Evolutionary conservation across 1,139 yeast species (phyloP), one percentile per base, ranked within the genome.

Genomic region (Sugiyamaella xylanicola): DNA sequence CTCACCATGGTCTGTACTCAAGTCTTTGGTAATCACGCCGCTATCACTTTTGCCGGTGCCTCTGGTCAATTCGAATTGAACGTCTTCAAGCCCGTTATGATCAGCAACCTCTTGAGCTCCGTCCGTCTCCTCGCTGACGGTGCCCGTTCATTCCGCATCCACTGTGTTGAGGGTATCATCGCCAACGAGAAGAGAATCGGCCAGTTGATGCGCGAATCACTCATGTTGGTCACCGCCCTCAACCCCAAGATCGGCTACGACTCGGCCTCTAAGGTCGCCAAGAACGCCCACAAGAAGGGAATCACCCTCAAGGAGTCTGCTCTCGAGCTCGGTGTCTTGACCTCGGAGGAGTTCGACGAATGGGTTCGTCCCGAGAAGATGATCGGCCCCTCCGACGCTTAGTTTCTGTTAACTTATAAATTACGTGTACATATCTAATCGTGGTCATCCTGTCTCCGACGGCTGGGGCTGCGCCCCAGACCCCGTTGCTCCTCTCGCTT

Each of bases 201-300:
- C 66, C 90, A 93, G 77, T 80, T 87, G 61, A 80, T 93, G 80
- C 88, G 89, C 72, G 97, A 93, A 77, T 90, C 97, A 9, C 83
- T 93, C 72, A 93, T 93, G 99, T 82, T 93, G 77, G 99, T 93
- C 53, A 93, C 99, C 57, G 98, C 99, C 32, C 84, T 93, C 72
- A 95, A 93, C 83, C 98, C 99, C 67, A 91, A 92, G 84, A 93
- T 93, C 68, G 99, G 99, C 68, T 93, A 93, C 77, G 99, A 93
- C 73, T 82, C 86, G 66, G 98, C 99, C 57, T 90, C 97, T 59
- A 91, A 92, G 83, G 93, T 91, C 55, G 99, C 99, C 65, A 93
- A 93, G 82, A 90, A 93, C 71, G 99, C 99, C 53, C 98, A 93
- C 83, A 88, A 92, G 80, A 91, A 93, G 80, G 97, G 97, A 32